A percentile compares a stretch with the other conserved stretches of the same genome.
Conservation (phyloP, 345 rosid species). For the Mercurialis annua region DNA sequence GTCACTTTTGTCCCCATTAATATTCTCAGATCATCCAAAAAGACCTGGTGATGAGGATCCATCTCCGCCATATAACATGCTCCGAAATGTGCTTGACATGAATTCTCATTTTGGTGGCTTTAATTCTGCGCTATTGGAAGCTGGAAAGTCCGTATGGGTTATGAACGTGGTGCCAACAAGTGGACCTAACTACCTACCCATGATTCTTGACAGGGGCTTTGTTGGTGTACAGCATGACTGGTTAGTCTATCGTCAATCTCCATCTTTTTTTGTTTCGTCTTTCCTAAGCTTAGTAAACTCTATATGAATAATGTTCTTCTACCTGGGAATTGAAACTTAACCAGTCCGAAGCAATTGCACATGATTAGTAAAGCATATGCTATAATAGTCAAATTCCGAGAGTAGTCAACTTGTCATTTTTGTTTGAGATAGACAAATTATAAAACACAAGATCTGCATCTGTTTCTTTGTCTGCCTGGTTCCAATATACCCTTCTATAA, state of each 20-base stretch:
- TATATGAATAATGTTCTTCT: not conserved
- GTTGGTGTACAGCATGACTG: conserved; percentile 91
- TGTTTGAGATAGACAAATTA: not conserved
- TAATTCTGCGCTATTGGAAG: conserved; percentile 76
- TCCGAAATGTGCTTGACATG: conserved; percentile 95
- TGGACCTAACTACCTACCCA: conserved; percentile 79
- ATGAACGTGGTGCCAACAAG: conserved; percentile 91
- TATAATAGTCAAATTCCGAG: not conserved
- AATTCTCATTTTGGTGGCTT: conserved; percentile 91
- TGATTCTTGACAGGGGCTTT: conserved; percentile 90
- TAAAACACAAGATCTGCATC: not conserved
- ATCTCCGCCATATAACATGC: conserved; percentile 94
- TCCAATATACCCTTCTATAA: not conserved
- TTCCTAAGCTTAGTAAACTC: too few relatives aligned
- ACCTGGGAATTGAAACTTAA: not conserved
- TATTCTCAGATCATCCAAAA: conserved; percentile 99
- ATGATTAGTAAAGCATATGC: not conserved
- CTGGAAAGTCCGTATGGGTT: conserved; percentile 90
- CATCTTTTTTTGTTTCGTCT: not conserved
- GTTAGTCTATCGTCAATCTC: conserved; percentile 38
- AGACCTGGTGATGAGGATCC: conserved; percentile 99
- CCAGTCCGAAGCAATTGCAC: not conserved
- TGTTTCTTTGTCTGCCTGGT: not conserved
- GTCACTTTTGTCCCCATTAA: conserved; percentile 93
- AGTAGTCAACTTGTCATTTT: not conserved